Evolutionary conservation across 805 yeast genomes (phyloP).

Genomic region (Yamadazyma paraphyllophila): DNA sequence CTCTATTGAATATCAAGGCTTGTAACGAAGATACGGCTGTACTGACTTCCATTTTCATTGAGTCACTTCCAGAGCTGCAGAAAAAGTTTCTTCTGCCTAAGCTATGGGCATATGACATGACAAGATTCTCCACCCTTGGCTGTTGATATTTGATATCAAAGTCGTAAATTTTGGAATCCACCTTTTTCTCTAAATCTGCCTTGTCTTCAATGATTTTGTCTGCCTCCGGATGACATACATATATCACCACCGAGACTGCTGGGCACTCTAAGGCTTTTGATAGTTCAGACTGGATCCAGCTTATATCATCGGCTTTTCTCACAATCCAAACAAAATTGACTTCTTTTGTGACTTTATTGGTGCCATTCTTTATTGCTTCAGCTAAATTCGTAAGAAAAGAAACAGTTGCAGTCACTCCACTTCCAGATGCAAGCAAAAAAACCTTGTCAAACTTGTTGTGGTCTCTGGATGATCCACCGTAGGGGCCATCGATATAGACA

Average conservation of each 20-base stretch:
- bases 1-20: constrained; percentile 26
- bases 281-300: constrained; percentile 42
- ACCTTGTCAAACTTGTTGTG: constrained; percentile 43
- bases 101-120: neutral
- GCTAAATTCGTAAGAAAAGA: constrained; percentile 39
- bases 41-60: constrained; percentile 39
- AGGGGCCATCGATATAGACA: constrained; percentile 55
- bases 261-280: constrained; percentile 23
- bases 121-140: neutral
- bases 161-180: neutral
- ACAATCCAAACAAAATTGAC: constrained; percentile 49
- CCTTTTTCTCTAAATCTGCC: neutral
- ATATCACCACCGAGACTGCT: constrained; percentile 23
- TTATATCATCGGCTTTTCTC: constrained; percentile 27
- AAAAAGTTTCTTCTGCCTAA: constrained; percentile 34
- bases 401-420: constrained; percentile 50
- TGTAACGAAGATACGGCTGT: constrained; percentile 42
- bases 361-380: constrained; percentile 15
- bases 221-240: constrained; percentile 15
- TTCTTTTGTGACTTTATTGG: constrained; percentile 17
- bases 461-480: constrained; percentile 52
- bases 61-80: constrained; percentile 46
- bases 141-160: constrained; percentile 13
- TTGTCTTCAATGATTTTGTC: neutral
- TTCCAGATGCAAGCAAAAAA: constrained; percentile 45